Base-by-base conservation (phyloP, 108 stramenopile species). In the Cyclotella kingstonii region DNA sequence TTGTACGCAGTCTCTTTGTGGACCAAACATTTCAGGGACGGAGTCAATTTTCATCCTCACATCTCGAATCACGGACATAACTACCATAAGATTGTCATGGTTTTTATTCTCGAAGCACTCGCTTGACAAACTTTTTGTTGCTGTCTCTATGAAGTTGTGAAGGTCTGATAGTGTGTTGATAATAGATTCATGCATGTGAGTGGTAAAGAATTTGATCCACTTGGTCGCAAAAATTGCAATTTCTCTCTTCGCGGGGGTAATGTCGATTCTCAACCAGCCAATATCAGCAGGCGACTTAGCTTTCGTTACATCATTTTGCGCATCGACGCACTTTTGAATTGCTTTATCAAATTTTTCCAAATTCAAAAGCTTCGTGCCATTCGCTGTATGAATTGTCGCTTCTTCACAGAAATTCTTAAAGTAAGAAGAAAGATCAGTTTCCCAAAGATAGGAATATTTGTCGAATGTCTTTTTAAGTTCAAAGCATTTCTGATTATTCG, bases 241-340 rank as follows among this genome's bases (percentile, higher is more conserved):
- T 33, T 87, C 72, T 44, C 81, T 63, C 54, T 95, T 93, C 52
- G 86, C 81, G 1, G 91, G 94, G 12, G 78, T 73, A 5, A 82
- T 78, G 61, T 95, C 83, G 34, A 93, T 60, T 29, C 90, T 80
- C 15, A 95, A 45, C 94, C 94, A 95, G 30, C 94, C 94, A 43
- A 93, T 64, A 57, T 93, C 89, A 30, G 49, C 42, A 9, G 81
- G 65, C 14, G 73, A 73, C 17, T 79, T 48, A 30, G 58, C 69
- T 11, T 80, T 68, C 18, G 64, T 46, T 4, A 90, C 79, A 27
- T 82, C 61, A 21, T 54, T 72, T 55, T 89, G 90, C n/a, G 89
- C 68, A 17, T 66, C 81, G 40, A 86, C 82, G 61, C 89, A 90
- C 31, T 84, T 77, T 31, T 63, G 70, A 19, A 95, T 88, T 19